Base-by-base conservation (phyloP, 805 yeast genomes). In the Starmerella stigmatis region DNA sequence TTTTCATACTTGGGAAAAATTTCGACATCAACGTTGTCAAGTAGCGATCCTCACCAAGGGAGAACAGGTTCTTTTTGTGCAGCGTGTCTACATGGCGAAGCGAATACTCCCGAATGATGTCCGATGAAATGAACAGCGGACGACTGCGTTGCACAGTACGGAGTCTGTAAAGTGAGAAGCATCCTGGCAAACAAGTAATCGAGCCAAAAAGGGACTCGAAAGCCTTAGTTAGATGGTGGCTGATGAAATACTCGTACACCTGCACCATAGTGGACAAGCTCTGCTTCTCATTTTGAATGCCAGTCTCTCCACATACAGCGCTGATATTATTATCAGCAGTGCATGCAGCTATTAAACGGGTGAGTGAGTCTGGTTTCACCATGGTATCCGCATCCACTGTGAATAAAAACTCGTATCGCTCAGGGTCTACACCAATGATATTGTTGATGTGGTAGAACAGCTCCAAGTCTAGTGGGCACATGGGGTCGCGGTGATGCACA, bases 181-280 rank as follows among this genome's bases (percentile, higher is more conserved):
- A 76, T n/a, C 81, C 81, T 0, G 81, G 81, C 50, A 76, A 67
- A 66, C 81, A 76, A 5, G 81, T 76, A 16, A 76, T 79, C 49
- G 76, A 70, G 26, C 80, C 80, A 55, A 76, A 76, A 33, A 75
- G 66, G 17, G 76, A 69, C 61, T 76, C 81, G 55, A 76, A 76
- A 0, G 79, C 78, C 58, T 76, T 76, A 21, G 81, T 73, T 56
- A 75, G 71, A 59, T 76, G 79, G 57, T 76, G 81, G 21, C 79
- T 74, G 54, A 76, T 75, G 57, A 74, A 76, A 57, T 76, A 76
- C 55, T 76, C 81, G 54, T 74, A 76, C 30, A 76, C 81, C 59
- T 76, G 81, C 48, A 76, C 72, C 59, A 74, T 71, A 0, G 81
- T 76, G 20, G 76, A 74, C 75, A 78, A 69, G 49, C 72, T 63